Conservation (phyloP, 164 flowering plant species). For the Cinnamomum chago region DNA sequence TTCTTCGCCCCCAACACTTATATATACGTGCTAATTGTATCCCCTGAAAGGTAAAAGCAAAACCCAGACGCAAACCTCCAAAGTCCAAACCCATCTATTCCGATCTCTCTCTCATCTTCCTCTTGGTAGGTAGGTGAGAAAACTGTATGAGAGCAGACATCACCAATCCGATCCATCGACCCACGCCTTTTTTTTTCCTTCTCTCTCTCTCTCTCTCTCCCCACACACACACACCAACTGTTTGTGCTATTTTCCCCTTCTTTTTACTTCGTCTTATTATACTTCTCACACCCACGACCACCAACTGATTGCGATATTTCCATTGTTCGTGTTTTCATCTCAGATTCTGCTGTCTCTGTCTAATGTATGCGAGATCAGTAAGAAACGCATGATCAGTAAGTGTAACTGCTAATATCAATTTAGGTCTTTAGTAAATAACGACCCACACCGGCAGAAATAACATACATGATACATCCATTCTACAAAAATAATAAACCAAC, state of each 20-base stretch:
- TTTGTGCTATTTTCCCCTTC: not conserved
- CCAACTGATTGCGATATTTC: not conserved
- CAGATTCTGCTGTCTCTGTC: not conserved
- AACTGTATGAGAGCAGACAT: not conserved
- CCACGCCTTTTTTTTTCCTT: not conserved
- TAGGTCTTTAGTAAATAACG: too few species aligned
- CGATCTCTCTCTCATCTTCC: constrained; percentile 8
- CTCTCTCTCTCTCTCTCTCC: too few species aligned
- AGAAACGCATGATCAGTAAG: too few species aligned
- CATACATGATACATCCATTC: too few species aligned
- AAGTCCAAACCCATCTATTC: too few species aligned
- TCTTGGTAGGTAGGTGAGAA: constrained; percentile 18
- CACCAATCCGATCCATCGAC: not conserved
- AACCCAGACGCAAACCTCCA: too few species aligned
- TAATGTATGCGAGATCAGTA: constrained; percentile 36
- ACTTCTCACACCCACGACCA: not conserved
- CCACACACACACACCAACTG: not conserved
- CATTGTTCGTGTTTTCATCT: not conserved
- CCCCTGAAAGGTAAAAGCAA: too few species aligned
- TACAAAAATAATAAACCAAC: too few species aligned
- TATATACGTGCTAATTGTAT: too few species aligned
- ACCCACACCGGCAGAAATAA: too few species aligned
- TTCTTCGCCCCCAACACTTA: too few species aligned
- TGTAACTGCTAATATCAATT: too few species aligned
- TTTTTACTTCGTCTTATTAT: not conserved